phyloP scores from a whole-genome alignment of 805 yeast species.

The Candida easanensis region DNA sequence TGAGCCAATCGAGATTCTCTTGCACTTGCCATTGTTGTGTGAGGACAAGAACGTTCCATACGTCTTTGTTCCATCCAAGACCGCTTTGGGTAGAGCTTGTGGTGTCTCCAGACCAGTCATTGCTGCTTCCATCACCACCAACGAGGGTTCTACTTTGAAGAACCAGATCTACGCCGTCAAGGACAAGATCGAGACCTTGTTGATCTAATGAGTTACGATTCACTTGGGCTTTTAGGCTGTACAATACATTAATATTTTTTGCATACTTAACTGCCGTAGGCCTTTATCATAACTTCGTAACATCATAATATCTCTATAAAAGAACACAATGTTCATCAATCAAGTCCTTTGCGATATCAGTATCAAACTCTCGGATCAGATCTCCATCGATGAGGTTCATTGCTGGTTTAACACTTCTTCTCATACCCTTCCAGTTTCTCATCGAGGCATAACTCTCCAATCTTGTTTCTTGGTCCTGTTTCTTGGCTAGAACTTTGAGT shows the following conservation, averaged over 20 bases:
- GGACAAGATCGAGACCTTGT: constrained; percentile 97
- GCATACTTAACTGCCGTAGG: not conserved
- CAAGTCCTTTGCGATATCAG: constrained; percentile 5
- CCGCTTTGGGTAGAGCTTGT: constrained; percentile 99
- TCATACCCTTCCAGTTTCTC: constrained; percentile 6
- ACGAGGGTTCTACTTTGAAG: constrained; percentile 97
- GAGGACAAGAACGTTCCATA: constrained; percentile 99
- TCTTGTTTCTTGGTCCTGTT: not conserved
- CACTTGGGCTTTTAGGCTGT: not conserved
- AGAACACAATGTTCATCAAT: constrained; percentile 7
- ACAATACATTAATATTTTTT: constrained; percentile 1
- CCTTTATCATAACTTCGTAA: not conserved
- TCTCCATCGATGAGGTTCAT: constrained; percentile 21
- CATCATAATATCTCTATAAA: constrained; percentile 4
- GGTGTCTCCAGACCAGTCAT: constrained; percentile 99
- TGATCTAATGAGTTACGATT: constrained; percentile 53
- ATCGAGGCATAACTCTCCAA: constrained; percentile 2
- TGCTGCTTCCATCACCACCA: constrained; percentile 97
- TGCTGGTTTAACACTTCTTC: constrained; percentile 2
- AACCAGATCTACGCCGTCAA: constrained; percentile 95
- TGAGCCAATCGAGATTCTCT: constrained; percentile 96
- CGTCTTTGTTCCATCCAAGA: constrained; percentile 97
- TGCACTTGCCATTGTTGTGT: constrained; percentile 95
- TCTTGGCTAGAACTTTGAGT: constrained; percentile 8
- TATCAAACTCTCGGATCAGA: constrained; percentile 10